Evolutionary conservation across 257 asterid genomes (phyloP).

Genomic region (Paraleonurus japonicus): DNA sequence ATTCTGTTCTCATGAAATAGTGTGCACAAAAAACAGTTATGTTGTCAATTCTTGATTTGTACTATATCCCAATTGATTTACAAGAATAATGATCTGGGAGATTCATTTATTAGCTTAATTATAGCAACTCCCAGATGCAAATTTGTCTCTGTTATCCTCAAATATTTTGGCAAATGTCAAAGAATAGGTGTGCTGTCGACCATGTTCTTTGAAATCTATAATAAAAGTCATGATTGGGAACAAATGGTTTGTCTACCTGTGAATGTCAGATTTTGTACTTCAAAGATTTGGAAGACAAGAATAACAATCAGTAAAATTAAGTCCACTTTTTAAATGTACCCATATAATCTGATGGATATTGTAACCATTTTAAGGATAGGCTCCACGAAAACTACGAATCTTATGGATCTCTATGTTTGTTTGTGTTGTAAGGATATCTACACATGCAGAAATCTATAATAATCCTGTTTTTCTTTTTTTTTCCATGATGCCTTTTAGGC

Average conservation of each 20-base stretch:
- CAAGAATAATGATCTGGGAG: background rate
- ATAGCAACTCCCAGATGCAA: background rate
- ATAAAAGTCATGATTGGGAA: background rate
- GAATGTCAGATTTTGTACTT: constrained; percentile 5
- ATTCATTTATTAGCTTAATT: background rate
- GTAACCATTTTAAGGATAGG: background rate
- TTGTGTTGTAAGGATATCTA: background rate
- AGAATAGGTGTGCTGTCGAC: background rate
- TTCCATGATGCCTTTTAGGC: background rate
- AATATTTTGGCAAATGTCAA: background rate
- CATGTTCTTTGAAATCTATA: constrained; percentile 2
- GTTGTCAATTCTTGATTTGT: background rate
- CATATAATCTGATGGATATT: background rate
- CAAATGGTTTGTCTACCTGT: constrained; percentile 2
- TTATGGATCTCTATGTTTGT: background rate
- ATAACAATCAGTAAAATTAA: background rate
- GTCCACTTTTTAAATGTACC: background rate
- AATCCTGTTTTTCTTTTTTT: background rate
- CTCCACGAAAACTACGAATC: background rate
- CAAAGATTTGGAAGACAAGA: background rate
- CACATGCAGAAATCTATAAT: background rate
- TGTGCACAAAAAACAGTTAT: background rate
- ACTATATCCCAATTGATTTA: background rate
- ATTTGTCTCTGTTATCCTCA: background rate
- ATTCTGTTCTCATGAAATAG: background rate